These are phyloP conservation scores for Mucor indicus DNA, from an alignment of 371 early-diverging fungal species.

Conservation along the genomic window DNA sequence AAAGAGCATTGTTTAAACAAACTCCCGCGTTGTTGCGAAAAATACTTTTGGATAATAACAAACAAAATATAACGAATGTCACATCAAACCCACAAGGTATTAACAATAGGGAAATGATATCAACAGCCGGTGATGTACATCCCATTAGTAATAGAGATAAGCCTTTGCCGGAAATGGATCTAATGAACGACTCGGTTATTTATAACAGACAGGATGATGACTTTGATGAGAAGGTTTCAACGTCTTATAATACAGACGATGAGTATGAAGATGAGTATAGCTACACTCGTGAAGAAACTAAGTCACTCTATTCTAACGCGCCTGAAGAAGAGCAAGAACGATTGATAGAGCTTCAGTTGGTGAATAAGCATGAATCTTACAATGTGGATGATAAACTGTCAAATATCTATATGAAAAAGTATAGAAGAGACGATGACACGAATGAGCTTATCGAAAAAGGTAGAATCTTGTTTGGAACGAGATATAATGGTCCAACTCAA, in stretches of 20 bases:
- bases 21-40: constrained; percentile 8
- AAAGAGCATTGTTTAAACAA: constrained; percentile 7
- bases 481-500: constrained; percentile 8
- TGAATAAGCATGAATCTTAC: not conserved
- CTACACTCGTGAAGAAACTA: constrained; percentile 2
- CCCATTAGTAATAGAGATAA: not conserved
- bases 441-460: constrained; percentile 14
- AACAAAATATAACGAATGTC: not conserved
- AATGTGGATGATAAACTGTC: constrained; percentile 4
- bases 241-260: not conserved
- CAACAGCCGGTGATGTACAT: not conserved
- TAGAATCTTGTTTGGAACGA: constrained; percentile 17
- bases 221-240: not conserved
- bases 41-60: constrained; percentile 5
- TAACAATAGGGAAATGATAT: no score
- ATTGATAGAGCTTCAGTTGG: not conserved
- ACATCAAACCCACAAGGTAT: no score
- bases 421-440: not conserved
- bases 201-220: not conserved
- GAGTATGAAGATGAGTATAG: constrained; percentile 8
- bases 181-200: not conserved
- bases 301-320: constrained; percentile 6
- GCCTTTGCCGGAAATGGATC: not conserved
- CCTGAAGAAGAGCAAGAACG: constrained; percentile 7
- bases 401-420: constrained; percentile 1